phyloP scores from a whole-genome alignment of 805 yeast genomes.

The Wickerhamiella sergipiensis region DNA sequence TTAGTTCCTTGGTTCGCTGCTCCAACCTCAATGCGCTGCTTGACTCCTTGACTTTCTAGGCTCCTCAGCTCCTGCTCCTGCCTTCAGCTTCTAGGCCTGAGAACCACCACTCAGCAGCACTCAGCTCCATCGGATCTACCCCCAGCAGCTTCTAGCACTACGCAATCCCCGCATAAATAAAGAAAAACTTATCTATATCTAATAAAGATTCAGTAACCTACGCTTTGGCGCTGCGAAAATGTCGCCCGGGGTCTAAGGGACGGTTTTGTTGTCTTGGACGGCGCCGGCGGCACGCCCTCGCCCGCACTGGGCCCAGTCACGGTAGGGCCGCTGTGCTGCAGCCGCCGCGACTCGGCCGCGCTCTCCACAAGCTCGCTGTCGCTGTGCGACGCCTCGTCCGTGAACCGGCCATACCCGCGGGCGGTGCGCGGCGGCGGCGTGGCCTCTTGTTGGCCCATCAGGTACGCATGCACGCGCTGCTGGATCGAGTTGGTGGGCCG shows the following conservation, averaged over 20 bases:
- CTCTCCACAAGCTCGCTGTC: background rate
- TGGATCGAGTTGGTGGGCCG: slow-evolving; percentile 23
- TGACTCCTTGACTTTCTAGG: no score
- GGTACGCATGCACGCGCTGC: slow-evolving; percentile 24
- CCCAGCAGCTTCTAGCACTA: no score
- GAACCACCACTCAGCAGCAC: no score
- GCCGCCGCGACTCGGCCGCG: background rate
- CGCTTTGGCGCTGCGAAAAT: background rate
- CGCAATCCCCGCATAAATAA: background rate
- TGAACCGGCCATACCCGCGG: slow-evolving; percentile 66
- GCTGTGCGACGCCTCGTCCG: slow-evolving; percentile 25
- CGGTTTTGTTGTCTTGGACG: background rate
- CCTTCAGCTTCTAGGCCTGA: no score
- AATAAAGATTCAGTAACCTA: background rate
- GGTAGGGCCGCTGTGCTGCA: background rate
- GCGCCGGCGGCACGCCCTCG: slow-evolving; percentile 1
- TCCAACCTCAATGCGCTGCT: no score
- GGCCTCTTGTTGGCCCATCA: slow-evolving; percentile 18
- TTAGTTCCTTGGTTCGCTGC: no score
- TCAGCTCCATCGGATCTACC: no score
- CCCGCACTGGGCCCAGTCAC: background rate
- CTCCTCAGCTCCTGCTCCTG: no score
- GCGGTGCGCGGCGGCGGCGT: slow-evolving; percentile 51
- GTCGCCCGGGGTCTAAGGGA: background rate
- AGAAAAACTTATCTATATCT: background rate